phyloP scores from a whole-genome alignment of 345 rosid genomes.

The Aegle marmelos region DNA sequence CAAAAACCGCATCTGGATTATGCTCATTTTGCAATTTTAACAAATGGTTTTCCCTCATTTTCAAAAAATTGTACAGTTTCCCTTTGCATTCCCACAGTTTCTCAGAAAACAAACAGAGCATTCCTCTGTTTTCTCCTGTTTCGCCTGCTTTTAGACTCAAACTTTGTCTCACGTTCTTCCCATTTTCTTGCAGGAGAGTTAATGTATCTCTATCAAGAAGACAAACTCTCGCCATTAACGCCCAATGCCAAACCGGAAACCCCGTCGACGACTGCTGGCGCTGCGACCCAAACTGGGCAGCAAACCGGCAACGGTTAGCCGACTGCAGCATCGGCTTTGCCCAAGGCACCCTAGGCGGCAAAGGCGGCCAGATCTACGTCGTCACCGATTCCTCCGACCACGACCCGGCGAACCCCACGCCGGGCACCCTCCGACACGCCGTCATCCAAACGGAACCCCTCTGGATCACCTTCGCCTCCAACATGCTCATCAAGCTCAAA shows the following conservation, averaged over 20 bases:
- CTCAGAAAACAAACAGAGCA: conserved; percentile 28
- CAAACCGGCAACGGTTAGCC: conserved; percentile 64
- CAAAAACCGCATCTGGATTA: conserved; percentile 7
- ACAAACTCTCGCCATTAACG: conserved; percentile 24
- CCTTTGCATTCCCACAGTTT: neutral
- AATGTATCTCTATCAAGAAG: conserved; percentile 44
- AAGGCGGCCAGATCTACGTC: conserved; percentile 71
- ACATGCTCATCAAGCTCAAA: conserved; percentile 69
- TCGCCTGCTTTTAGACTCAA: conserved; percentile 11
- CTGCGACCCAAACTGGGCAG: conserved; percentile 69
- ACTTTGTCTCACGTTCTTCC: neutral
- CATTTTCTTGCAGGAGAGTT: conserved; percentile 34
- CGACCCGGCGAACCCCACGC: conserved; percentile 69
- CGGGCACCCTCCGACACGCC: conserved; percentile 89
- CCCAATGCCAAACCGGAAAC: conserved; percentile 60
- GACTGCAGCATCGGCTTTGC: conserved; percentile 89
- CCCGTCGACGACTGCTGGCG: conserved; percentile 92
- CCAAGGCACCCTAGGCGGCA: conserved; percentile 68
- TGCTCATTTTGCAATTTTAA: neutral
- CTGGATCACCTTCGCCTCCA: conserved; percentile 72
- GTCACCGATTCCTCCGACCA: conserved; percentile 91
- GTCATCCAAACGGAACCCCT: conserved; percentile 81
- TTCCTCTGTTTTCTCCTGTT: conserved; percentile 7
- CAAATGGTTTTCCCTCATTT: neutral
- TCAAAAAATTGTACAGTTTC: neutral